Conservation (phyloP, 1,284 basidiomycete genomes). For the Phylloporus sp. region DNA sequence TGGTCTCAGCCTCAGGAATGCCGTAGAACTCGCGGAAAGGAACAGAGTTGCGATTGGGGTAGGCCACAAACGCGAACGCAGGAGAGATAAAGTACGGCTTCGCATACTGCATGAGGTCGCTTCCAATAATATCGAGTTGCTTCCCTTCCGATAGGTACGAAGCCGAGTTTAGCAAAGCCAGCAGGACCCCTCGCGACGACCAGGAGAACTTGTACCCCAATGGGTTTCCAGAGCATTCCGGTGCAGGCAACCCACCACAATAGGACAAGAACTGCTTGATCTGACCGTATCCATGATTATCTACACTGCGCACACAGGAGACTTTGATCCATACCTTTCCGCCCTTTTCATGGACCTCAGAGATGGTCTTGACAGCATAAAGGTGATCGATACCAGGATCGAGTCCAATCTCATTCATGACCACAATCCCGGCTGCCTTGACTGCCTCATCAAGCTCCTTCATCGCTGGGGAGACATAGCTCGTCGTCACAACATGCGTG, state of each 20-base stretch:
- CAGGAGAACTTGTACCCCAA: conserved; percentile 99
- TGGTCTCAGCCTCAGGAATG: conserved; percentile 93
- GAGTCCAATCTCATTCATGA: conserved; percentile 98
- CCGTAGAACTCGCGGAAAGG: conserved; percentile 88
- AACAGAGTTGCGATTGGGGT: conserved; percentile 96
- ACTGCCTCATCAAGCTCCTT: conserved; percentile 85
- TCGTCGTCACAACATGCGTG: conserved; percentile 96
- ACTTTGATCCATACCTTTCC: conserved; percentile 73
- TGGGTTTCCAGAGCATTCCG: conserved; percentile 91
- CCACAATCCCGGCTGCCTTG: conserved; percentile 90
- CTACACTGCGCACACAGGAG: conserved; percentile 5
- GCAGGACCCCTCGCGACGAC: conserved; percentile 95
- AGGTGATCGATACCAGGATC: conserved; percentile 96
- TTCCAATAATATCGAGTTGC: conserved; percentile 69
- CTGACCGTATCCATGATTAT: conserved; percentile 45
- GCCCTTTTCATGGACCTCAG: conserved; percentile 92
- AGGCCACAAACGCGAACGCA: conserved; percentile 95
- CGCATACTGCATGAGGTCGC: conserved; percentile 86
- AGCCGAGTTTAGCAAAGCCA: conserved; percentile 93
- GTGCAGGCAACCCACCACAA: conserved; percentile 96
- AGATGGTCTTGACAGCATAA: conserved; percentile 96
- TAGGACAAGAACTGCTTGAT: conserved; percentile 95
- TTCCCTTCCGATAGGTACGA: conserved; percentile 80
- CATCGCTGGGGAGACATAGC: conserved; percentile 93
- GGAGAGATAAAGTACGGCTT: conserved; percentile 96